phyloP scores from a whole-genome alignment of 1,284 basidiomycete species.

The Boletus chippewaensis region DNA sequence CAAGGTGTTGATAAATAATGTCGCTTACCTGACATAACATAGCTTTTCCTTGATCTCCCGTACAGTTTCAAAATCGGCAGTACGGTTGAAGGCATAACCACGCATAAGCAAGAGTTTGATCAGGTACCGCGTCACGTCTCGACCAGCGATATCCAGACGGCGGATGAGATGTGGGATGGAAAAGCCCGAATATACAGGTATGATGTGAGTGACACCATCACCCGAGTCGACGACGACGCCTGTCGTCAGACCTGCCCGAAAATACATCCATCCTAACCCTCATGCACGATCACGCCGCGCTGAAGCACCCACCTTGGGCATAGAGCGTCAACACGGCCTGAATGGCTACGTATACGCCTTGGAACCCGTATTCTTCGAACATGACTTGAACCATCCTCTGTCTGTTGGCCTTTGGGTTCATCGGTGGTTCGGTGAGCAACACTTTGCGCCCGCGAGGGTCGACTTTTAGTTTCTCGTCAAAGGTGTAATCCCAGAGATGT shows the following conservation, averaged over 20 bases:
- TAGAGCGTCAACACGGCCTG: conserved; percentile 98
- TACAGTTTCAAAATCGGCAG: conserved; percentile 98
- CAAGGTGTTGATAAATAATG: neutral
- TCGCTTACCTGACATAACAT: conserved; percentile 84
- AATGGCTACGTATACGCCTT: conserved; percentile 95
- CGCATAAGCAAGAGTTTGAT: conserved; percentile 98
- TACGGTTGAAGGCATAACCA: conserved; percentile 98
- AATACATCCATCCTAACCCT: neutral
- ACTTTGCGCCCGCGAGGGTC: conserved; percentile 88
- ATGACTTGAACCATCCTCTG: conserved; percentile 96
- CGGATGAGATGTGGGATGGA: conserved; percentile 92
- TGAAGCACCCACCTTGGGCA: conserved; percentile 77
- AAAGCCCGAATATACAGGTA: conserved; percentile 97
- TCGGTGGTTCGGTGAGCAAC: conserved; percentile 96
- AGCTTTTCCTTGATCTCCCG: conserved; percentile 98
- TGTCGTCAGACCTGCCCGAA: conserved; percentile 78
- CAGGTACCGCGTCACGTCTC: conserved; percentile 96
- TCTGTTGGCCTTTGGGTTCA: conserved; percentile 95
- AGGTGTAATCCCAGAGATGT: conserved; percentile 97
- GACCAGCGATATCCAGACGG: conserved; percentile 93
- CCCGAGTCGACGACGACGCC: conserved; percentile 99
- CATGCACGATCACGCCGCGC: neutral
- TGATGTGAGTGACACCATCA: conserved; percentile 98
- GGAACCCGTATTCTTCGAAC: conserved; percentile 99
- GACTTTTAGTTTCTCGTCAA: conserved; percentile 90